Conservation (phyloP, 1,139 yeast species). For the Magnusiomyces suaveolens region DNA sequence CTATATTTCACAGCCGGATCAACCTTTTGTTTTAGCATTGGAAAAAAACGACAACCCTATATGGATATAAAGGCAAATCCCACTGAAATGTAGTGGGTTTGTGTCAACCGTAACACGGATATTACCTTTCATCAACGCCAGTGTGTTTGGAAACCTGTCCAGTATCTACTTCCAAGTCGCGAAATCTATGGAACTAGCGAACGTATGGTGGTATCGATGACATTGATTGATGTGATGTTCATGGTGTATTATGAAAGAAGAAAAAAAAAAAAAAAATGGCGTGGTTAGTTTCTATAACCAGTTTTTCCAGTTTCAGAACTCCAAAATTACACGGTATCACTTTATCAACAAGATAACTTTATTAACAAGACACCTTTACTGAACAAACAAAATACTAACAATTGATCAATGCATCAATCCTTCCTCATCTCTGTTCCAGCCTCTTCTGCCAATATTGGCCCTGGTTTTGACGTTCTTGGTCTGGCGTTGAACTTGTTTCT, state of each 20-base stretch:
- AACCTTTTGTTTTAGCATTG: conserved; percentile 53
- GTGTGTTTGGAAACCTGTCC: not conserved
- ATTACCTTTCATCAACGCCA: conserved; percentile 51
- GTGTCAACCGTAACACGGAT: conserved; percentile 75
- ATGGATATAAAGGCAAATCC: conserved; percentile 78
- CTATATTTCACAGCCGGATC: conserved; percentile 69
- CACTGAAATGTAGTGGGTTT: conserved; percentile 83
- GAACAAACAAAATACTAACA: not conserved
- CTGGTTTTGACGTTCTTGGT: conserved; percentile 95
- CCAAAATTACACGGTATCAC: too few species aligned
- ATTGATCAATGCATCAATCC: conserved; percentile 3
- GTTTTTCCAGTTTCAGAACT: too few species aligned
- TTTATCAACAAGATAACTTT: too few species aligned
- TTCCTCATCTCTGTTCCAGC: conserved; percentile 72
- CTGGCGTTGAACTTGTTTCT: conserved; percentile 71
- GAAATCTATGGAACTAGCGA: too few species aligned
- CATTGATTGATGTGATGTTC: too few species aligned
- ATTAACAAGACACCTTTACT: too few species aligned
- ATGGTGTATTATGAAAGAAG: too few species aligned
- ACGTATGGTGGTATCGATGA: too few species aligned
- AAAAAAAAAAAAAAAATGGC: too few species aligned
- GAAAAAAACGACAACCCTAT: too few species aligned
- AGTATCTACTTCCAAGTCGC: too few species aligned
- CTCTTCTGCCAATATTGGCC: conserved; percentile 95
- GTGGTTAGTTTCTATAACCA: too few species aligned